Conservation (phyloP, 2,329 filamentous ascomycete species). For the Botryosphaeria dothidea region DNA sequence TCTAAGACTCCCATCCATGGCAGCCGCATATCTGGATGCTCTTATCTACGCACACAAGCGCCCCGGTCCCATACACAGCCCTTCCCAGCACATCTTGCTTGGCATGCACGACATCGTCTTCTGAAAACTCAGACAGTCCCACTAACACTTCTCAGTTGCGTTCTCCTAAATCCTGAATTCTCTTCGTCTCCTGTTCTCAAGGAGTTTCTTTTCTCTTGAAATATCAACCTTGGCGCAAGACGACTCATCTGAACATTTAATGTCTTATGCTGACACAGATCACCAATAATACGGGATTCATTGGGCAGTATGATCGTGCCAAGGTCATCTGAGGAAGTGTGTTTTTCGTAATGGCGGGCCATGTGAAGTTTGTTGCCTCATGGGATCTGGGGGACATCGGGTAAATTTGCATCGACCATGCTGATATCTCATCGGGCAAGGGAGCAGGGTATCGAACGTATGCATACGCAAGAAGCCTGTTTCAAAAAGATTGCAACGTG, state of each 20-base stretch:
- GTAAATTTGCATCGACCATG: too few species aligned
- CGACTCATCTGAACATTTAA: not conserved
- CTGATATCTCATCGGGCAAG: not conserved
- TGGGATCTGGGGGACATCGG: not conserved
- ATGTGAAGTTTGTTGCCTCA: not conserved
- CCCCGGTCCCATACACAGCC: not conserved
- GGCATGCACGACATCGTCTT: not conserved
- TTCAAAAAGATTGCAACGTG: too few species aligned
- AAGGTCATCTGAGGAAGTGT: not conserved
- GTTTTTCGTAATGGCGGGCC: not conserved
- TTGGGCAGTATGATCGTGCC: not conserved
- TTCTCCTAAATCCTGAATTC: constrained; percentile 91
- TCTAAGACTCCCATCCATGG: not conserved
- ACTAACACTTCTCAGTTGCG: constrained; percentile 62
- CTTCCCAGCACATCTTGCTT: constrained; percentile 17
- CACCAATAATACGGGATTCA: not conserved
- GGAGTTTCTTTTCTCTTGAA: constrained; percentile 74
- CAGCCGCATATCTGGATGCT: not conserved
- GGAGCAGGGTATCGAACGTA: not conserved
- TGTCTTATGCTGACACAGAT: constrained; percentile 12
- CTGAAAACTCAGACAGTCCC: constrained; percentile 24
- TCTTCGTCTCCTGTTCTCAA: constrained; percentile 87
- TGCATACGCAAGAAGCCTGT: not conserved
- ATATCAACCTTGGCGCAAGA: not conserved
- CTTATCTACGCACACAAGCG: constrained; percentile 3